Percentiles rank a stretch among this genome's conserved stretches.
Conservation (phyloP, 2,329 filamentous ascomycete species). For the Fusarium annulatum region DNA sequence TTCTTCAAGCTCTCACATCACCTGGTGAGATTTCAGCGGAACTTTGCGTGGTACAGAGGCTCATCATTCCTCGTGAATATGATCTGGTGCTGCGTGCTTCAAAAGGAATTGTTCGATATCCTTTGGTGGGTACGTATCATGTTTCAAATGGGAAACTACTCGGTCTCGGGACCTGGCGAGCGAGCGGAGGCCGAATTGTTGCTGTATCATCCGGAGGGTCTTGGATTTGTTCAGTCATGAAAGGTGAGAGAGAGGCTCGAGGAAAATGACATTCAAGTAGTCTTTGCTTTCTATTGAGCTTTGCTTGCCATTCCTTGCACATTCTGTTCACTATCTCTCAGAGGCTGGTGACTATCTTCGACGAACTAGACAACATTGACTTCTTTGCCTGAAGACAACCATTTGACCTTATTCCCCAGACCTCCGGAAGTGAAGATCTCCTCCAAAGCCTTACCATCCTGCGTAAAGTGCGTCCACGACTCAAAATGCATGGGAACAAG, state of each 20-base stretch:
- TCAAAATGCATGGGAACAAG: not conserved
- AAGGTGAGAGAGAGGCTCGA: accelerated
- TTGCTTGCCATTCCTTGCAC: not conserved
- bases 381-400: accelerated
- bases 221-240: conserved; percentile 49
- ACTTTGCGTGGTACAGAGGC: conserved; percentile 47
- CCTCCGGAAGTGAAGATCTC: accelerated
- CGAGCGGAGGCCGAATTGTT: conserved; percentile 46
- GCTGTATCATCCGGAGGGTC: conserved; percentile 49
- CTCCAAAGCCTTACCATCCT: not conserved
- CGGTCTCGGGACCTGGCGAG: conserved; percentile 49
- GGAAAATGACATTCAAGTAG: not conserved
- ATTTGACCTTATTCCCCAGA: not conserved
- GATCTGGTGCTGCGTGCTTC: conserved; percentile 46
- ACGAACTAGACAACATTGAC: not conserved
- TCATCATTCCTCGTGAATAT: conserved; percentile 47
- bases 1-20: conserved; percentile 32
- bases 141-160: conserved; percentile 44
- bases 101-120: conserved; percentile 40
- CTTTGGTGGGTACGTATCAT: conserved; percentile 51
- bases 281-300: not conserved
- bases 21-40: not conserved
- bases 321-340: not conserved
- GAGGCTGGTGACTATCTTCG: not conserved
- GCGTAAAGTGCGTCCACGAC: not conserved